These are phyloP conservation scores for Elongisporangium anandrum DNA, from an alignment of 352 stramenopile species.

Conservation along the genomic window DNA sequence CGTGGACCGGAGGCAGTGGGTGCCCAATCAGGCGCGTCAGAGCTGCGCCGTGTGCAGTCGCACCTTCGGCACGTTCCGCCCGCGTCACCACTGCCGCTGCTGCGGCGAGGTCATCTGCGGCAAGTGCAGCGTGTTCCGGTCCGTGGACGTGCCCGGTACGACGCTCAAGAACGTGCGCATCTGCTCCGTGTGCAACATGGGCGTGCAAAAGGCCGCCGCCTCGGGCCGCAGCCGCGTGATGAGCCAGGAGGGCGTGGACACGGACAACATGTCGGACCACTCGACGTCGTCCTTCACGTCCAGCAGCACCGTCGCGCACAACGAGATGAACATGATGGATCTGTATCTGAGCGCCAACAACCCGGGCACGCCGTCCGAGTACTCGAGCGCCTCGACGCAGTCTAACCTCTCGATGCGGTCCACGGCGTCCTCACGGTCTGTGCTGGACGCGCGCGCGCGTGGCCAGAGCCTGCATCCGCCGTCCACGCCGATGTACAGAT, in stretches of 20 bases:
- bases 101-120: conserved; percentile 87
- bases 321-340: conserved; percentile 85
- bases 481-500: not conserved
- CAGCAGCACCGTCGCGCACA: conserved; percentile 72
- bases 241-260: conserved; percentile 13
- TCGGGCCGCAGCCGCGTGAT: conserved; percentile 1
- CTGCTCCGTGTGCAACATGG: conserved; percentile 83
- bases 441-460: conserved; percentile 31
- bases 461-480: conserved; percentile 9
- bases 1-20: conserved; percentile 79
- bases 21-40: conserved; percentile 66
- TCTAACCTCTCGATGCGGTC: conserved; percentile 81
- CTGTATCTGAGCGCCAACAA: conserved; percentile 62
- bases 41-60: conserved; percentile 75
- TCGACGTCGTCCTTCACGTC: conserved; percentile 78
- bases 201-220: conserved; percentile 52
- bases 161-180: conserved; percentile 82
- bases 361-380: conserved; percentile 64
- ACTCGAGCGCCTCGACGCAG: conserved; percentile 67
- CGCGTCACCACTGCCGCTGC: conserved; percentile 81
- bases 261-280: conserved; percentile 64
- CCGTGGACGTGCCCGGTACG: conserved; percentile 75
- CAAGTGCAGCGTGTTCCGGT: conserved; percentile 82
- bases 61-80: conserved; percentile 71
- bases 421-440: conserved; percentile 58